These are phyloP conservation scores for Favolaschia claudopus DNA, from an alignment of 768 basidiomycete genomes.

Conservation along the genomic window DNA sequence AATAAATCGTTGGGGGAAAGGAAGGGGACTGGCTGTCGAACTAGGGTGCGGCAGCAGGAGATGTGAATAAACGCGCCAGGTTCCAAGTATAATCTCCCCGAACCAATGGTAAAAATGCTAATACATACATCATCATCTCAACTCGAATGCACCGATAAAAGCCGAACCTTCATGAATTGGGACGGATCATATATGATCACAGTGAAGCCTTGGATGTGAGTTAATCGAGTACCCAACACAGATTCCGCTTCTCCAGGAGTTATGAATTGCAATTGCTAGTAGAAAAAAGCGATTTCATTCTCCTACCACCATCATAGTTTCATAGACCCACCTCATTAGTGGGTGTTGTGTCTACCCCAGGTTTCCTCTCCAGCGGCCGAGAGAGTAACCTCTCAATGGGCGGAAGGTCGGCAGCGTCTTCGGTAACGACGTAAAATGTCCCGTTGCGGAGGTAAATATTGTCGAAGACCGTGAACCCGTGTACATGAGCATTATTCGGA, in stretches of 20 bases:
- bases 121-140: not conserved
- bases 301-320: too few species aligned
- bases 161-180: constrained; percentile 34
- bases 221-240: constrained; percentile 31
- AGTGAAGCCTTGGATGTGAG: constrained; percentile 32
- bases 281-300: constrained; percentile 25
- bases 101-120: constrained; percentile 59
- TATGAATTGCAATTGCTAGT: constrained; percentile 39
- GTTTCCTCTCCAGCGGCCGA: constrained; percentile 28
- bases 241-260: constrained; percentile 25
- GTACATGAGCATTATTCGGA: constrained; percentile 48
- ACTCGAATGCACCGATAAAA: not conserved
- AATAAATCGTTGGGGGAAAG: constrained; percentile 41
- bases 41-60: not conserved
- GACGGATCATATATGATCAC: constrained; percentile 39
- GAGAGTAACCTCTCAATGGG: constrained; percentile 50
- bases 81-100: constrained; percentile 54
- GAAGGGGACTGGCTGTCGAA: constrained; percentile 1
- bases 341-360: constrained; percentile 34
- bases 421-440: constrained; percentile 71
- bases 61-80: constrained; percentile 48
- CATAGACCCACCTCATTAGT: constrained; percentile 38
- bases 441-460: constrained; percentile 79
- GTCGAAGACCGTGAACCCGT: constrained; percentile 81
- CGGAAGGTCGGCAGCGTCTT: constrained; percentile 48